Conservation (phyloP, 2,329 filamentous ascomycete species). For the Botryotinia narcissicola region DNA sequence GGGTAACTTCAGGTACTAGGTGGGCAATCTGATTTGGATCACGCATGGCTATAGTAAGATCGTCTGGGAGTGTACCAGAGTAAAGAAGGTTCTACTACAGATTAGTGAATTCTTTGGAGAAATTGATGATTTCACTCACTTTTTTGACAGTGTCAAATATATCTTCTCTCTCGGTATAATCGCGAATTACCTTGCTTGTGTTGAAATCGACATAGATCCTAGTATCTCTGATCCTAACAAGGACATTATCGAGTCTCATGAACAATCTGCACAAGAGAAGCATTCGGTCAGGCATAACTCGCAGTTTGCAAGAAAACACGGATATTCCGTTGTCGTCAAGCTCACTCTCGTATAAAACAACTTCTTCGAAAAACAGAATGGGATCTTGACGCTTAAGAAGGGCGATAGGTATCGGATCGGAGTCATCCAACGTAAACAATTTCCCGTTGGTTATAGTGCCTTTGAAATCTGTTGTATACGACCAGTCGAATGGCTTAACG, state of each 20-base stretch:
- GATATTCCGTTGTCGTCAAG: conserved; percentile 96
- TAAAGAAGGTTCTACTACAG: conserved; percentile 47
- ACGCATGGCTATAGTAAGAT: conserved; percentile 71
- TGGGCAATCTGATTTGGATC: conserved; percentile 75
- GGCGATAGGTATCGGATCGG: conserved; percentile 70
- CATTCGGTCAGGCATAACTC: conserved; percentile 88
- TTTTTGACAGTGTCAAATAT: conserved; percentile 72
- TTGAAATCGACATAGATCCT: conserved; percentile 88
- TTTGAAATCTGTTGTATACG: conserved; percentile 84
- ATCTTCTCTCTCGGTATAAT: conserved; percentile 87
- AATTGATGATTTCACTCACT: conserved; percentile 47
- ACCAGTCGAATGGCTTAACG: conserved; percentile 97
- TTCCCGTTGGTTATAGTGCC: conserved; percentile 57
- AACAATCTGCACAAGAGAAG: conserved; percentile 84
- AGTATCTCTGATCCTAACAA: conserved; percentile 85
- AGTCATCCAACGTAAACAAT: conserved; percentile 28
- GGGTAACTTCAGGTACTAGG: conserved; percentile 68
- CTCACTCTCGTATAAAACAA: conserved; percentile 95
- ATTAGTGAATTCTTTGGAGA: neutral
- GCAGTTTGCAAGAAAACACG: conserved; percentile 82
- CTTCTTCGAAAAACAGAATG: conserved; percentile 94
- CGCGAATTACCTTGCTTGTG: conserved; percentile 73
- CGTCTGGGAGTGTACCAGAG: conserved; percentile 59
- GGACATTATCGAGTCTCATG: conserved; percentile 86
- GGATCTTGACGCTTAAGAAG: conserved; percentile 86